Evolutionary conservation across 306 rosid genomes (phyloP).

Genomic region (Acacia crassicarpa): DNA sequence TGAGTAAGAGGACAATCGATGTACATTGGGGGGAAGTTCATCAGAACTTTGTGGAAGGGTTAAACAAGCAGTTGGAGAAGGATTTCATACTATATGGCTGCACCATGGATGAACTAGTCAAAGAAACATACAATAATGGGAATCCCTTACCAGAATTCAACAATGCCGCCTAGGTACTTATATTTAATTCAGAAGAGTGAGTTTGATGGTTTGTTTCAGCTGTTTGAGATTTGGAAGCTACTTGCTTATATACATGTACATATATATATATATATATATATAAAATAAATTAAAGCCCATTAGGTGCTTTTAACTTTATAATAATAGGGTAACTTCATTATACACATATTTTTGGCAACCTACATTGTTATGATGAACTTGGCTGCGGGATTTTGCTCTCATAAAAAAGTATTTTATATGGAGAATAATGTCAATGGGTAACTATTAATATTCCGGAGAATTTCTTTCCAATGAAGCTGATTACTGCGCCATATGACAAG

Average conservation of each 20-base stretch:
- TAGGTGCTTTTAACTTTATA: background rate
- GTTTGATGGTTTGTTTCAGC: slow-evolving; percentile 22
- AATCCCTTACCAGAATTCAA: slow-evolving; percentile 88
- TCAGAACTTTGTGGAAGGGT: slow-evolving; percentile 63
- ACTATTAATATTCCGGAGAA: background rate
- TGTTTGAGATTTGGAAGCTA: background rate
- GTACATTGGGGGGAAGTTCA: slow-evolving; percentile 89
- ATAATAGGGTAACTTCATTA: background rate
- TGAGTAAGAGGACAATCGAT: slow-evolving; percentile 79
- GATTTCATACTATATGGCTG: slow-evolving; percentile 73
- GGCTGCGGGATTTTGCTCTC: background rate
- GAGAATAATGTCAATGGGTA: background rate
- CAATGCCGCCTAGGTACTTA: slow-evolving; percentile 88
- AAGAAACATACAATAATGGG: slow-evolving; percentile 87
- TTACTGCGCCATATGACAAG: no score
- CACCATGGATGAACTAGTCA: slow-evolving; percentile 88
- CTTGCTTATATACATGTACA: no score
- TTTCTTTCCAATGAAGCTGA: background rate
- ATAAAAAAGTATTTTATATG: background rate
- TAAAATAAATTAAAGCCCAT: background rate
- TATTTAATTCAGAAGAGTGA: slow-evolving; percentile 32
- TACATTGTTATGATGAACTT: background rate
- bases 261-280: slow-evolving; percentile 5
- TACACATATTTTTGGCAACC: background rate
- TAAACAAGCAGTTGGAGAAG: slow-evolving; percentile 81